phyloP scores from a whole-genome alignment of 257 asterid genomes.

The Craterostigma plantagineum region DNA sequence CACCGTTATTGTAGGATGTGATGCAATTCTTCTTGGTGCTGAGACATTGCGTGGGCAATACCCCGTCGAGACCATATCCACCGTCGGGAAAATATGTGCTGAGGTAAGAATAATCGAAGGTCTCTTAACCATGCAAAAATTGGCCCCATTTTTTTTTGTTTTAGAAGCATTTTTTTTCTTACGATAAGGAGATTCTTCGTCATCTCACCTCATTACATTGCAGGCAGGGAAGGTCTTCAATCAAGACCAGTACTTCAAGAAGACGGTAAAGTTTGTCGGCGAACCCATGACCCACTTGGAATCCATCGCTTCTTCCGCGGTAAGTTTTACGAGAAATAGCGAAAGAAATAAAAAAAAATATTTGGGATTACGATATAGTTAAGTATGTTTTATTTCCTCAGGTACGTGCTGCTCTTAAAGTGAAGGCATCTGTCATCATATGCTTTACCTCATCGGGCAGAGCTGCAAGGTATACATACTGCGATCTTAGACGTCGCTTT shows the following conservation, averaged over 20 bases:
- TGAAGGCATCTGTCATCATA: conserved; percentile 2
- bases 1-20: not conserved
- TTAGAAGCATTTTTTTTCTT: not conserved
- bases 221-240: conserved; percentile 8
- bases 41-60: conserved; percentile 2
- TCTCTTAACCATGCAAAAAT: too few relatives aligned
- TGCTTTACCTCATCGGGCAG: conserved; percentile 4
- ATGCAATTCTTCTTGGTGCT: conserved; percentile 4
- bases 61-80: conserved; percentile 3
- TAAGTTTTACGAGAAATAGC: not conserved
- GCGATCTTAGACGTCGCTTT: not conserved
- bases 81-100: conserved; percentile 3
- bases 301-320: conserved; percentile 8
- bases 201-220: not conserved
- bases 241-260: conserved; percentile 9
- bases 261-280: conserved; percentile 6
- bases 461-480: conserved; percentile 2
- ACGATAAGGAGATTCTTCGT: not conserved
- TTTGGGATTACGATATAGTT: not conserved
- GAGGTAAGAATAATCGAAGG: not conserved
- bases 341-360: not conserved
- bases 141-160: too few relatives aligned
- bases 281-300: conserved; percentile 9
- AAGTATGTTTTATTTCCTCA: not conserved
- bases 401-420: conserved; percentile 4